Percentiles rank a stretch among this genome's conserved stretches.
Conservation (phyloP, 257 asterid genomes). For the Plantago elongata region DNA sequence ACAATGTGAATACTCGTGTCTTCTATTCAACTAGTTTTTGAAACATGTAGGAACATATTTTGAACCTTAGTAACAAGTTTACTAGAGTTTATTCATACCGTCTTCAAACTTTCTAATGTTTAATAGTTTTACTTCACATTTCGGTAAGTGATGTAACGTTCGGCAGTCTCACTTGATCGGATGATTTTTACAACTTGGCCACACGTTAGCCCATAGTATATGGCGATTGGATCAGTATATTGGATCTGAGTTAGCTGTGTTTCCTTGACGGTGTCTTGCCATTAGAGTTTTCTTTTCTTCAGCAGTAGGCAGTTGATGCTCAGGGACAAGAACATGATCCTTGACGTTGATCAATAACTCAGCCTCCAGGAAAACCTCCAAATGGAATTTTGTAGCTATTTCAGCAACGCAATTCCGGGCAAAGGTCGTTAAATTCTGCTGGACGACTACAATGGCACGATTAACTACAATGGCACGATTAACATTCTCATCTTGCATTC, state of each 20-base stretch:
- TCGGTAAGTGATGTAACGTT: conserved; percentile 71
- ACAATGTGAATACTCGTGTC: no score
- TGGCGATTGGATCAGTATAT: conserved; percentile 63
- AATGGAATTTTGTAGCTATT: conserved; percentile 64
- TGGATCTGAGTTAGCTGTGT: conserved; percentile 87
- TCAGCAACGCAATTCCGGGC: conserved; percentile 62
- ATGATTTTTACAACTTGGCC: conserved; percentile 73
- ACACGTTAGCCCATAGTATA: conserved; percentile 72
- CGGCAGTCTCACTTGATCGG: conserved; percentile 93
- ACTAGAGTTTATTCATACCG: conserved; percentile 11
- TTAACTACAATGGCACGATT: conserved; percentile 63
- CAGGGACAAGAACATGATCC: conserved; percentile 76
- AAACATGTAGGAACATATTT: neutral
- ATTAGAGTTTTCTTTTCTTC: conserved; percentile 78
- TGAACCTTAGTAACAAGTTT: conserved; percentile 1
- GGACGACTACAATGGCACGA: no score
- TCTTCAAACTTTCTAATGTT: conserved; percentile 4
- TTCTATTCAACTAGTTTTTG: neutral
- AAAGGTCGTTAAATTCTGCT: conserved; percentile 67
- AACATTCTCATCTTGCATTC: conserved; percentile 68
- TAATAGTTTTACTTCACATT: no score
- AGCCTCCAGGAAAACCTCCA: conserved; percentile 86
- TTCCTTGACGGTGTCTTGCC: conserved; percentile 78
- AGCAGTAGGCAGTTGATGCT: conserved; percentile 63
- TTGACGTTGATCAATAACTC: conserved; percentile 77